Conservation (phyloP, 192 early-diverging fungal species). For the Gigaspora rosea region DNA sequence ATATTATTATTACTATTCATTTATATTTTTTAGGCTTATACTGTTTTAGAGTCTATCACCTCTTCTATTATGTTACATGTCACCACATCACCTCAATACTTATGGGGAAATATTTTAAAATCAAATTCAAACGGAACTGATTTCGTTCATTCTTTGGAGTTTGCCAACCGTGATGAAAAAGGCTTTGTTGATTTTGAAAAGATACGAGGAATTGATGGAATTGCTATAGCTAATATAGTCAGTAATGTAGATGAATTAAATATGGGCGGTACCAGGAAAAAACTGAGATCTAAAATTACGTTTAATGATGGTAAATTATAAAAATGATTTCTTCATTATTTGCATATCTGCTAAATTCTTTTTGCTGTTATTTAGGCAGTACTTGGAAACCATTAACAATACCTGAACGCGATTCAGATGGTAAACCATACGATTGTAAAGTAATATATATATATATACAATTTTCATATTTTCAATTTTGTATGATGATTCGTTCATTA, state of each 20-base stretch:
- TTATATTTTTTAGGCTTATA: constrained; percentile 57
- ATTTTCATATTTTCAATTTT: no score
- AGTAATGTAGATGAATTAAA: constrained; percentile 67
- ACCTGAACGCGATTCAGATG: not conserved
- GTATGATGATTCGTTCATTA: no score
- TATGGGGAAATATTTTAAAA: constrained; percentile 86
- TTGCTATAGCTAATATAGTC: constrained; percentile 86
- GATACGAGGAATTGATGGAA: constrained; percentile 81
- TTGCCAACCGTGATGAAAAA: constrained; percentile 74
- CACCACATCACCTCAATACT: constrained; percentile 58
- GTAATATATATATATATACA: not conserved
- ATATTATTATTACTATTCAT: no score
- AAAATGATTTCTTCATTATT: not conserved
- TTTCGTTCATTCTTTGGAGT: constrained; percentile 71
- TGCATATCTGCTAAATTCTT: not conserved
- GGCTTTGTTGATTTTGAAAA: constrained; percentile 91
- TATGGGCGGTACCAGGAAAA: constrained; percentile 57
- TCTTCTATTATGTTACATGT: constrained; percentile 69
- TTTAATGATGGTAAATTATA: constrained; percentile 76
- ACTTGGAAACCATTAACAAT: not conserved
- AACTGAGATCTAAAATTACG: constrained; percentile 72
- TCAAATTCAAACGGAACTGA: constrained; percentile 90
- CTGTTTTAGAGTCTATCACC: constrained; percentile 67
- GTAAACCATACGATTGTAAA: not conserved
- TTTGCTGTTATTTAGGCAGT: not conserved